Base-by-base conservation (phyloP, 164 flowering plant genomes). In the Kalanchoe fedtschenkoi region DNA sequence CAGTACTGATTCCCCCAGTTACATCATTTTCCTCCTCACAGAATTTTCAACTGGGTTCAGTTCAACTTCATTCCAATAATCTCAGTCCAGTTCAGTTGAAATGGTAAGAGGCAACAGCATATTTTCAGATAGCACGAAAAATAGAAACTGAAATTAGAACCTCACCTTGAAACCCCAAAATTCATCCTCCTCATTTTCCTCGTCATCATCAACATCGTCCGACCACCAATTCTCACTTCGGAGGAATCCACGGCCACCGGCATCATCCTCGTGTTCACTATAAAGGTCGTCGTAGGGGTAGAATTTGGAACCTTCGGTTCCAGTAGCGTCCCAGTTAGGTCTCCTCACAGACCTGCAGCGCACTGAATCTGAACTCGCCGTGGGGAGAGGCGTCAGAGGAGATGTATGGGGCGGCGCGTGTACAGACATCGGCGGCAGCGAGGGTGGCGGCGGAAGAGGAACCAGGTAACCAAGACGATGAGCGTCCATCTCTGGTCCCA, bases 101-200 rank as follows among this genome's bases (percentile, higher is more conserved):
- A n/a, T n/a, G n/a, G n/a, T n/a, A n/a, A n/a, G n/a, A n/a, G n/a
- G n/a, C 43, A 6, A 59, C 35, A 22, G 3, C 10, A 35, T 16
- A 32, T 13, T 37, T 37, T 4, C 13, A 37, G 11, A 5, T 22
- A 56, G 11, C 15, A 10, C 11, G 24, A 0, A 51, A 24, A 22
- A 19, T 55, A n/a, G 6, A 2, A 24, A 19, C 14, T 51, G 29
- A 28, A 58, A 13, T 4, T 30, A n/a, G 13, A 24, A 46, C 26
- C n/a, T 62, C 16, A 77, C 80, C 80, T 71, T 70, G 24, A 77
- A 69, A 32, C 62, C 43, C 80, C 77, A 74, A 51, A 46, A 65
- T 4, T 55, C 66, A n/a, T 75, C 71, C 0, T 67, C 58, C 0
- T 65, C 75, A 6, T 51, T 69, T 19, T 64, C 70, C 1, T 39